Base-by-base conservation (phyloP, 345 rosid genomes). In the Stellera chamaejasme region DNA sequence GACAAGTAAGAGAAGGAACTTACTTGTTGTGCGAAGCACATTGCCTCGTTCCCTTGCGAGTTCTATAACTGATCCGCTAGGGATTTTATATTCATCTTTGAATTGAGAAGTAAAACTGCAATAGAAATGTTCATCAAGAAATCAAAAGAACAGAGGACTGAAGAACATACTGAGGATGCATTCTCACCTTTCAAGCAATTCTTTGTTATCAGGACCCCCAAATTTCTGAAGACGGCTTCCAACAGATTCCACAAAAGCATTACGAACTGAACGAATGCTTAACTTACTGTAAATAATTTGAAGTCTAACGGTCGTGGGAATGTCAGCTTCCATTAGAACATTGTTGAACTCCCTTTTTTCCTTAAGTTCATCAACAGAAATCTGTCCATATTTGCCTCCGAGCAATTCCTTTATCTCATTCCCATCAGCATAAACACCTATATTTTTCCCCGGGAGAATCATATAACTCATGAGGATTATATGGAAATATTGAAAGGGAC, bases 81-180 rank as follows among this genome's bases (percentile, higher is more conserved):
- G 95, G 55, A 88, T 82, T 67, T 88, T 88, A 58, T 70, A 77
- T 61, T 92, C 98, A 72, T 92, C 98, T 75, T 85, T 88, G 77
- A 92, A 92, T 68, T 72, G 87, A 55, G 83, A 75, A 69, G 87
- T 82, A 57, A 92, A 88, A 74, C 96, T 92, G 69, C 73, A 74
- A 16, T 43, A 28, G 7, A 48, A 48, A 47, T 54, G 23, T 15
- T 28, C 10, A 54, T 50, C 65, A 52, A 12, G 45, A 25, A 43
- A 26, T 10, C 41, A 41, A 27, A 25, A 19, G 4, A 45, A 43
- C 25, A 43, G 16, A 44, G 23, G 39, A 32, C 39, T 32, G 39
- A 32, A 5, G 39, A 49, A 27, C 10, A 49, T 49, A 9, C 25
- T 49, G 15, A 11, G 27, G 4, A 10, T 4, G 52, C 52, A 32